A percentile compares a stretch with the other conserved stretches of the same genome.
These are phyloP conservation scores for Primulina huaijiensis DNA, from an alignment of 257 asterid species.

Conservation along the genomic window DNA sequence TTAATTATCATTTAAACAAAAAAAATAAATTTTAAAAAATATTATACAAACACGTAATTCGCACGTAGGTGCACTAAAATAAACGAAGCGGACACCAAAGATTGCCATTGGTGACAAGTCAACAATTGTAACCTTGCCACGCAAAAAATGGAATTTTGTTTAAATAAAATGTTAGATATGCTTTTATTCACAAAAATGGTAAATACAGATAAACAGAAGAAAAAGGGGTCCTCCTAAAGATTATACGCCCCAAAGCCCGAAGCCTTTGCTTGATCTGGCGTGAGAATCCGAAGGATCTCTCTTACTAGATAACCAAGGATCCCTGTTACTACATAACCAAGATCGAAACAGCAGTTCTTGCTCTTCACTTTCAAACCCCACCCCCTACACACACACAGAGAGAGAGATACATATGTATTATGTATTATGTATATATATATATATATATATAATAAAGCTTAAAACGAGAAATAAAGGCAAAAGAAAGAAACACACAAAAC, in stretches of 20 bases:
- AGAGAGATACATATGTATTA: not conserved
- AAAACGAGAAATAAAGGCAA: not conserved
- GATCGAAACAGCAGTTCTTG: slow-evolving; percentile 42
- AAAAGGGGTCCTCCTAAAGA: slow-evolving; percentile 46
- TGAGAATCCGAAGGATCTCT: slow-evolving; percentile 56
- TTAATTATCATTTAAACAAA: too few relatives aligned
- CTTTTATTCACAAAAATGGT: slow-evolving; percentile 1
- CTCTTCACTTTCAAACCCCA: not conserved
- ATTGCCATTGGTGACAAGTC: too few relatives aligned
- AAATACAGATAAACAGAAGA: slow-evolving; percentile 32
- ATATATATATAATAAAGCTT: slow-evolving; percentile 9
- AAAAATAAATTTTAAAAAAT: too few relatives aligned
- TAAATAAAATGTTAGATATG: not conserved
- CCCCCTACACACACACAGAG: slow-evolving; percentile 20
- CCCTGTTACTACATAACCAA: slow-evolving; percentile 41
- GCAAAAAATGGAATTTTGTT: too few relatives aligned
- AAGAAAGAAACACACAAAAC: slow-evolving; percentile 17
- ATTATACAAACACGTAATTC: too few relatives aligned
- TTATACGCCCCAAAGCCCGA: slow-evolving; percentile 54
- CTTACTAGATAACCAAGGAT: slow-evolving; percentile 42
- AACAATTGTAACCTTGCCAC: too few relatives aligned
- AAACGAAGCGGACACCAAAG: too few relatives aligned
- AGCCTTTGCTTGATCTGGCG: slow-evolving; percentile 67
- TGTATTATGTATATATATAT: slow-evolving; percentile 17
- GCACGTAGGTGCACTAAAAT: too few relatives aligned